Evolutionary conservation across 2,329 filamentous ascomycete species (phyloP).

Genomic region (Cladosporium sp.): DNA sequence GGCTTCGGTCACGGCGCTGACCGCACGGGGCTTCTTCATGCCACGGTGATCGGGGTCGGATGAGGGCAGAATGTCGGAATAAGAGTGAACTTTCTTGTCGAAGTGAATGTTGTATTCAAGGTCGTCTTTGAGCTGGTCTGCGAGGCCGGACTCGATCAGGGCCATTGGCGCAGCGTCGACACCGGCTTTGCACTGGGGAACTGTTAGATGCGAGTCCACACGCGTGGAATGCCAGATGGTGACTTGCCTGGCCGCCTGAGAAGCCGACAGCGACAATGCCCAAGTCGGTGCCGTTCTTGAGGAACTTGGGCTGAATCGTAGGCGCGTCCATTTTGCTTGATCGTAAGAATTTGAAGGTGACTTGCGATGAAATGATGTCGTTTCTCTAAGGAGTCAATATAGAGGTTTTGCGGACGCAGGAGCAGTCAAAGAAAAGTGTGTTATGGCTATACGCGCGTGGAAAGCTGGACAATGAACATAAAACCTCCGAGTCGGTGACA

Average conservation of each 20-base stretch:
- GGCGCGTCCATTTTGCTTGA: slow-evolving; percentile 42
- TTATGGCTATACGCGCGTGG: not conserved
- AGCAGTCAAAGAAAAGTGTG: not conserved
- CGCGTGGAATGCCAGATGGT: too few species aligned
- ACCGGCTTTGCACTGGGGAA: slow-evolving; percentile 73
- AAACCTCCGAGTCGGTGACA: not conserved
- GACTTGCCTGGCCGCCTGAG: slow-evolving; percentile 81
- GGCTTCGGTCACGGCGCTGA: slow-evolving; percentile 75
- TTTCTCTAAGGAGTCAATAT: not conserved
- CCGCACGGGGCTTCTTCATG: slow-evolving; percentile 91
- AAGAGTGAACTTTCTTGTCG: slow-evolving; percentile 76
- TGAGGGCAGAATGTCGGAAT: slow-evolving; percentile 66
- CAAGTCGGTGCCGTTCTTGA: slow-evolving; percentile 71
- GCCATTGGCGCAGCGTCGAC: slow-evolving; percentile 88
- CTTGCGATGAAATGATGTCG: not conserved
- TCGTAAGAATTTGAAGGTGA: not conserved
- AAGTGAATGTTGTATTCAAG: slow-evolving; percentile 84
- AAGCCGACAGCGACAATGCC: slow-evolving; percentile 94
- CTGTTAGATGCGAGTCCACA: too few species aligned
- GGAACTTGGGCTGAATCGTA: slow-evolving; percentile 66
- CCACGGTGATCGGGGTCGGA: slow-evolving; percentile 73
- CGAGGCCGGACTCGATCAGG: slow-evolving; percentile 81
- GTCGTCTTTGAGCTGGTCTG: slow-evolving; percentile 76
- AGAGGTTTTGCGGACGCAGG: not conserved
- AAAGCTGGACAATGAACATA: not conserved